Evolutionary conservation across 208 protist species (phyloP).

Genomic region (Herpetomonas muscarum): DNA sequence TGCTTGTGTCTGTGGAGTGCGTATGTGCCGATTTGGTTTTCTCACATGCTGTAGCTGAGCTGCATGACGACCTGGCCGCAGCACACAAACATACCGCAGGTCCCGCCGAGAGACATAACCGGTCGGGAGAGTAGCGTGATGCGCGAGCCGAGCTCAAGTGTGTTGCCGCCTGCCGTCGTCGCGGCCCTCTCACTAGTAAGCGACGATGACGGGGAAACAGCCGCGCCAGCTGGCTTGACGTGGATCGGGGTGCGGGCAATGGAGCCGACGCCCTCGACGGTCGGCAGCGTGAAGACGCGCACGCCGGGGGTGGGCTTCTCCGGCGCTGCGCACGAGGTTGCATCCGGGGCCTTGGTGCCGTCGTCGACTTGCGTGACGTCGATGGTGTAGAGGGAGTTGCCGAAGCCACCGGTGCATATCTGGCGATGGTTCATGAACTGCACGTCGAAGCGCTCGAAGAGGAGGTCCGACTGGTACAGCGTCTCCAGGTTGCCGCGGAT

Average conservation of each 20-base stretch:
- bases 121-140: constrained; percentile 48
- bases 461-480: constrained; percentile 58
- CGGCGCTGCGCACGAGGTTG: not conserved
- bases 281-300: constrained; percentile 46
- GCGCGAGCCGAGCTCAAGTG: constrained; percentile 40
- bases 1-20: constrained; percentile 2
- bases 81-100: constrained; percentile 56
- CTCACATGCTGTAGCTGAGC: constrained; percentile 42
- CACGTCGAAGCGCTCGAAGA: constrained; percentile 69
- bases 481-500: constrained; percentile 55
- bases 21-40: not conserved
- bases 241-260: constrained; percentile 19
- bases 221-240: not conserved
- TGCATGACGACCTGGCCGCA: constrained; percentile 70
- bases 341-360: not conserved
- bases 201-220: not conserved
- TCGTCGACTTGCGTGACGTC: constrained; percentile 26
- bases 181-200: not conserved
- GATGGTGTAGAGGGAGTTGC: constrained; percentile 61
- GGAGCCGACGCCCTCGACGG: constrained; percentile 28
- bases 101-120: constrained; percentile 45
- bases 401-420: constrained; percentile 75
- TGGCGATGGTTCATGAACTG: constrained; percentile 59
- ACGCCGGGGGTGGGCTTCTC: constrained; percentile 16
- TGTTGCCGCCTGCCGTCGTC: not conserved